phyloP scores from a whole-genome alignment of 768 basidiomycete genomes.

The Kwoniella mangroviensis region DNA sequence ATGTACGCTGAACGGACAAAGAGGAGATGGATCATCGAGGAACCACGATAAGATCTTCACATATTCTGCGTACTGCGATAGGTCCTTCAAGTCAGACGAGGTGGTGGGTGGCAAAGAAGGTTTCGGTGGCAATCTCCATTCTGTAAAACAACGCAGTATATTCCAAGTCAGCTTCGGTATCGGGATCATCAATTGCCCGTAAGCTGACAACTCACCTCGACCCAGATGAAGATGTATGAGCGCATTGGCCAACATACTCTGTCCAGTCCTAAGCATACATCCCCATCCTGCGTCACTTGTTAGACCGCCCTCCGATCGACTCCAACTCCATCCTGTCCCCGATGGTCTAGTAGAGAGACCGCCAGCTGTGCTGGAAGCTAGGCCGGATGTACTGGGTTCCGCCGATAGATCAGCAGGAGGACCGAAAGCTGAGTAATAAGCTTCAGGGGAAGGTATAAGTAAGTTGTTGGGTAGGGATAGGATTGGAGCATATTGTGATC shows the following conservation, averaged over 20 bases:
- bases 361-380: background rate
- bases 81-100: slow-evolving; percentile 13
- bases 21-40: slow-evolving; percentile 80
- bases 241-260: slow-evolving; percentile 79
- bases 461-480: slow-evolving; percentile 49
- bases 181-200: background rate
- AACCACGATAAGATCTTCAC: slow-evolving; percentile 94
- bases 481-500: slow-evolving; percentile 82
- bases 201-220: slow-evolving; percentile 63
- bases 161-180: background rate
- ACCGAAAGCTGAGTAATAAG: slow-evolving; percentile 48
- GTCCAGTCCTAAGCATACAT: slow-evolving; percentile 87
- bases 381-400: background rate
- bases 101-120: slow-evolving; percentile 61
- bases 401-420: slow-evolving; percentile 28
- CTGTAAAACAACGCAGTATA: slow-evolving; percentile 58
- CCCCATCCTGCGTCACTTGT: slow-evolving; percentile 88
- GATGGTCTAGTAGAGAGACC: slow-evolving; percentile 30
- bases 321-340: slow-evolving; percentile 46
- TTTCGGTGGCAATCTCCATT: slow-evolving; percentile 78
- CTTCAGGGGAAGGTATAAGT: slow-evolving; percentile 45
- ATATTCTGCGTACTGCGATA: slow-evolving; percentile 74
- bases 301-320: slow-evolving; percentile 72
- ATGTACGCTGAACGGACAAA: slow-evolving; percentile 92
- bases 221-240: slow-evolving; percentile 77